These are phyloP conservation scores for Fusarium foetens DNA, from an alignment of 2,329 filamentous ascomycete species.

Conservation along the genomic window DNA sequence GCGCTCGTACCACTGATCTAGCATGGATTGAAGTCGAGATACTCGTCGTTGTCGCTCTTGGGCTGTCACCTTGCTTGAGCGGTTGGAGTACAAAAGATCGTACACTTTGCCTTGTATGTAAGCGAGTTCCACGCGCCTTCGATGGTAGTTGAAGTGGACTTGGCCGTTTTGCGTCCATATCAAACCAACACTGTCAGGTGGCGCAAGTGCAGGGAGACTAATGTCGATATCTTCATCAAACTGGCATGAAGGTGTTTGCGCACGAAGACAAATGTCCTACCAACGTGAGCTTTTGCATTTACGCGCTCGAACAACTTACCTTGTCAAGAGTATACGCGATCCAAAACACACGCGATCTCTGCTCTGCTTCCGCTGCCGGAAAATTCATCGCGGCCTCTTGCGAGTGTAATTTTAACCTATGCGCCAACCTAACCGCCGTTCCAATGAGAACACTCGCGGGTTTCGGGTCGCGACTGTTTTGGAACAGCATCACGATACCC, in stretches of 20 bases:
- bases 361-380: conserved; percentile 46
- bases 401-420: conserved; percentile 51
- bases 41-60: conserved; percentile 47
- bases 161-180: conserved; percentile 50
- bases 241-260: conserved; percentile 52
- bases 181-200: conserved; percentile 47
- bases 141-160: conserved; percentile 52
- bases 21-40: conserved; percentile 44
- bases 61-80: conserved; percentile 42
- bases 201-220: conserved; percentile 47
- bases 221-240: conserved; percentile 55
- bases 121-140: conserved; percentile 53
- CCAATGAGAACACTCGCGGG: conserved; percentile 53
- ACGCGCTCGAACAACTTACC: conserved; percentile 25
- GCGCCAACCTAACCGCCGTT: conserved; percentile 53
- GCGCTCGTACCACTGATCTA: conserved; percentile 51
- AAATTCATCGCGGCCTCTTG: conserved; percentile 40
- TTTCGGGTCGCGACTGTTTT: conserved; percentile 51
- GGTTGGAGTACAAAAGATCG: conserved; percentile 52
- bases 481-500: conserved; percentile 52
- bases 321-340: conserved; percentile 55
- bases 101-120: conserved; percentile 55
- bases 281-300: not conserved
- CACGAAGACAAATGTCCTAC: conserved; percentile 50
- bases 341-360: conserved; percentile 54